Conservation (phyloP, 2,329 filamentous ascomycete genomes). For the Ceratocystis smalleyi region DNA sequence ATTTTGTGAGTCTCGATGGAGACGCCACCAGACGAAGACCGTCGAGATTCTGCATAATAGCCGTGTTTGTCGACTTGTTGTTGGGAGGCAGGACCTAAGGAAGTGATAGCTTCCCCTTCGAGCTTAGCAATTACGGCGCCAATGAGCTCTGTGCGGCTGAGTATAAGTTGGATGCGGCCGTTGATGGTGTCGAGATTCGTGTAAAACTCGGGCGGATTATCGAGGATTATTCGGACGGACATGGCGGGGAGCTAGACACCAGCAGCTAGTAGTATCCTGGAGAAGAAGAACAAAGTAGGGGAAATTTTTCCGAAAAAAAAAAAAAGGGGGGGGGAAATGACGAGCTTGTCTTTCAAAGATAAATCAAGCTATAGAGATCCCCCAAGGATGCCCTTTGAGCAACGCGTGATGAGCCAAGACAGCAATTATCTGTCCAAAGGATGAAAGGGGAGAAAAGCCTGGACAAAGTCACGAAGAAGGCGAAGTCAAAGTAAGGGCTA, state of each 20-base stretch:
- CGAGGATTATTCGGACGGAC: conserved; percentile 52
- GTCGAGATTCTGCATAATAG: conserved; percentile 23
- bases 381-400: background rate
- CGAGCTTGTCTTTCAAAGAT: background rate
- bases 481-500: background rate
- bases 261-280: background rate
- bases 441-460: background rate
- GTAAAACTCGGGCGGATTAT: conserved; percentile 53
- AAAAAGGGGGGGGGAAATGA: background rate
- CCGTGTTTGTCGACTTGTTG: conserved; percentile 21
- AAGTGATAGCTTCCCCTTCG: conserved; percentile 61
- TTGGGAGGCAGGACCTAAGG: conserved; percentile 34
- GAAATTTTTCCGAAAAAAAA: background rate
- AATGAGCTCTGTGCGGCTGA: conserved; percentile 53
- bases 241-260: conserved; percentile 27
- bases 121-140: conserved; percentile 67
- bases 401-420: background rate
- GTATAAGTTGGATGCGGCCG: conserved; percentile 41
- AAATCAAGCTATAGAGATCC: background rate
- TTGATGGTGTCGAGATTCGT: conserved; percentile 64
- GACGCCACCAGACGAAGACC: conserved; percentile 21
- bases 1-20: conserved; percentile 53
- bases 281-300: background rate
- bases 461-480: background rate
- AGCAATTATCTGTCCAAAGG: background rate